Conservation (phyloP, 1,139 yeast genomes). For the Suhomyces bolitotheri region DNA sequence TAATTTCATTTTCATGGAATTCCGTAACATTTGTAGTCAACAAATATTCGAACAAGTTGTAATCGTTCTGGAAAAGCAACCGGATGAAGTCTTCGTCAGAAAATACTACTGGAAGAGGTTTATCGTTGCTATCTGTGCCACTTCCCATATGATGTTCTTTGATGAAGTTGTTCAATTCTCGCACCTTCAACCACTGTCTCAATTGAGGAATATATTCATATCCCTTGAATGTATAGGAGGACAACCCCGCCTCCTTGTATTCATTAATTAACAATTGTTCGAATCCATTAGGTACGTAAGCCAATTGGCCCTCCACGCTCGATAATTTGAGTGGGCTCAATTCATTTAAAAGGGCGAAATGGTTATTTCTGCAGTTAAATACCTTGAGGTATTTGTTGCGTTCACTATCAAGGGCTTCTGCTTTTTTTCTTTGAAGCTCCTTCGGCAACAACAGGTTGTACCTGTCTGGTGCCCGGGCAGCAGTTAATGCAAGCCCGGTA, state of each 20-base stretch:
- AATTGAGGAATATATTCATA: constrained; percentile 23
- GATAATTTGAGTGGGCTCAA: constrained; percentile 34
- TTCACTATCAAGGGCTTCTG: constrained; percentile 9
- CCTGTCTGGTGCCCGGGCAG: constrained; percentile 14
- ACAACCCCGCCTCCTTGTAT: constrained; percentile 26
- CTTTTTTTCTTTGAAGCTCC: constrained; percentile 4
- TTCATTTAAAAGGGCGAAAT: constrained; percentile 25
- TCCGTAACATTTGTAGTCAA: constrained; percentile 30
- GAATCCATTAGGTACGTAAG: constrained; percentile 35
- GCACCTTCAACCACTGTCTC: constrained; percentile 31
- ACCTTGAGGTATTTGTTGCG: constrained; percentile 15
- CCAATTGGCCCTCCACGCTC: constrained; percentile 35
- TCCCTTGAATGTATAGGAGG: constrained; percentile 12
- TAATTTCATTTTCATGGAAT: constrained; percentile 35
- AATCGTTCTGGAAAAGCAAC: constrained; percentile 23
- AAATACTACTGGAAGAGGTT: constrained; percentile 23
- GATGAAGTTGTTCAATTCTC: constrained; percentile 21
- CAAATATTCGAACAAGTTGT: constrained; percentile 32
- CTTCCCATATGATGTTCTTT: constrained; percentile 8
- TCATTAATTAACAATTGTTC: constrained; percentile 29
- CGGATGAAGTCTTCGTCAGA: constrained; percentile 32
- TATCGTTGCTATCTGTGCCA: constrained; percentile 8
- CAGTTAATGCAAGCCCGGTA: constrained; percentile 22
- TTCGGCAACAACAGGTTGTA: constrained; percentile 13
- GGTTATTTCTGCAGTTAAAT: constrained; percentile 23